Evolutionary conservation across 257 asterid genomes (phyloP).

Genomic region (Coffea canephora): DNA sequence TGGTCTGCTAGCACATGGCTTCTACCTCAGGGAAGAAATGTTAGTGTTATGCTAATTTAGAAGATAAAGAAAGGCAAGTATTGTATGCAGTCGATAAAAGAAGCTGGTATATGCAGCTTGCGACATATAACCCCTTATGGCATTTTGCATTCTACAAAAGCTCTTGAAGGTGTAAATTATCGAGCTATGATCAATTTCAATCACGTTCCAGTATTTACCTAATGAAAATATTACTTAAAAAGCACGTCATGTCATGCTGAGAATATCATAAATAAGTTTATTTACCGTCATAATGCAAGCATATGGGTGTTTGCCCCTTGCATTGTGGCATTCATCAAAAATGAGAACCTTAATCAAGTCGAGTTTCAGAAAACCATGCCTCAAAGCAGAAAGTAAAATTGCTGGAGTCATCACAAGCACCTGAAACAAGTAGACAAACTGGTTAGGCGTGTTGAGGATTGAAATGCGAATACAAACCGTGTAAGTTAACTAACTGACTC

Average conservation of each 20-base stretch:
- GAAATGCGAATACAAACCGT: background rate
- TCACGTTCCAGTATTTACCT: background rate
- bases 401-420: conserved; percentile 94
- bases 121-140: background rate
- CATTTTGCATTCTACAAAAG: background rate
- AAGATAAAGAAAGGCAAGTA: background rate
- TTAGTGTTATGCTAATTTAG: background rate
- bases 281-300: conserved; percentile 79
- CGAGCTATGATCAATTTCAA: background rate
- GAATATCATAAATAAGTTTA: background rate
- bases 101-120: background rate
- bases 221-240: background rate
- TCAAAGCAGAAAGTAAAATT: conserved; percentile 70
- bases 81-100: background rate
- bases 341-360: conserved; percentile 63
- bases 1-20: too few species aligned
- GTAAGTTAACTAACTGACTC: background rate
- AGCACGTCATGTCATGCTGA: background rate
- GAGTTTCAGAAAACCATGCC: conserved; percentile 53
- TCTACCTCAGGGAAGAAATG: too few species aligned
- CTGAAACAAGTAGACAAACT: conserved; percentile 32
- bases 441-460: conserved; percentile 11
- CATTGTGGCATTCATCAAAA: conserved; percentile 88
- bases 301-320: conserved; percentile 62
- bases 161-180: background rate